Conservation (phyloP, 768 basidiomycete species). For the Suillus fuscotomentosus region DNA sequence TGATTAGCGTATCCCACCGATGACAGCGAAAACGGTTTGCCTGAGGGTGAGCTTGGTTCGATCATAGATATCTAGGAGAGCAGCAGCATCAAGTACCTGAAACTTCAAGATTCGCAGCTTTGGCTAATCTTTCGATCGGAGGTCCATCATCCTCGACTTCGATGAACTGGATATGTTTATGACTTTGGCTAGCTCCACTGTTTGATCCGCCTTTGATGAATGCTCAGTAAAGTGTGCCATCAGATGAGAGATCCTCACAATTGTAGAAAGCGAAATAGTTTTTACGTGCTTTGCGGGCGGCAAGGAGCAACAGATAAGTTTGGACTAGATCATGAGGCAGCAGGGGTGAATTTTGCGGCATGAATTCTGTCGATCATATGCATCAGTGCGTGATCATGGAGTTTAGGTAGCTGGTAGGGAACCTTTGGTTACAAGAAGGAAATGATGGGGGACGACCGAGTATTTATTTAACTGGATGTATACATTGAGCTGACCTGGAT, state of each 20-base stretch:
- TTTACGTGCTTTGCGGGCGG: conserved; percentile 59
- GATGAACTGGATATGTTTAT: conserved; percentile 90
- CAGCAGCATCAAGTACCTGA: conserved; percentile 38
- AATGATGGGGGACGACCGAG: conserved; percentile 80
- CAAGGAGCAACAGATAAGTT: conserved; percentile 68
- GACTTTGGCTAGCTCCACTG: conserved; percentile 87
- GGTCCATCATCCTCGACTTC: conserved; percentile 63
- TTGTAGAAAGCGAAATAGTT: conserved; percentile 87
- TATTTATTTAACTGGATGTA: conserved; percentile 78
- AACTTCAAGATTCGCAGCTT: conserved; percentile 53
- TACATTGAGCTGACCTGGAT: not conserved
- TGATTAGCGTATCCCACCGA: conserved; percentile 80
- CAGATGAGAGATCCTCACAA: conserved; percentile 45
- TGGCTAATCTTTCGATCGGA: conserved; percentile 75
- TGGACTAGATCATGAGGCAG: conserved; percentile 77
- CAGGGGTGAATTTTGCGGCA: conserved; percentile 77
- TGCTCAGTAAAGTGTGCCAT: not conserved
- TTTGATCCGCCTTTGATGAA: conserved; percentile 57
- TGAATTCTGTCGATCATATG: conserved; percentile 51
- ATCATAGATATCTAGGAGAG: conserved; percentile 9
- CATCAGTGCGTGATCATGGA: not conserved
- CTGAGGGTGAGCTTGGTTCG: conserved; percentile 35
- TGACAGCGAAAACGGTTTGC: conserved; percentile 68
- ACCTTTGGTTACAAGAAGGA: conserved; percentile 88
- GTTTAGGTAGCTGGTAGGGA: not conserved